Conservation (phyloP, 106 monocot genomes). For the Gastrodia elata region DNA sequence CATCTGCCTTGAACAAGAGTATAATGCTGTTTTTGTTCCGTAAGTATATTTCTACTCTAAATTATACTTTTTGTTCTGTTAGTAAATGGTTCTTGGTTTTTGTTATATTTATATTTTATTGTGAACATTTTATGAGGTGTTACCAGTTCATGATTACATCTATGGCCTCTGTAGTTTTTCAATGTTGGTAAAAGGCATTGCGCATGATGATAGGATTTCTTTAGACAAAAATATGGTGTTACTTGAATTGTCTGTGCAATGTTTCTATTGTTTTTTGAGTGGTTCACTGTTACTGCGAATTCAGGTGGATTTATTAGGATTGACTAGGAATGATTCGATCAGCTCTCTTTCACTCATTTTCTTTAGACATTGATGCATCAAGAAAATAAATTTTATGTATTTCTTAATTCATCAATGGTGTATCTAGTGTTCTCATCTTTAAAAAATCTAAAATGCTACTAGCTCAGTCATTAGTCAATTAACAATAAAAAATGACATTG, state of each 20-base stretch:
- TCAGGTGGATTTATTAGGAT: neutral
- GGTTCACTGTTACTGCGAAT: neutral
- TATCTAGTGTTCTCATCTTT: neutral
- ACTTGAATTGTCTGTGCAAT: neutral
- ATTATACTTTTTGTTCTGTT: neutral
- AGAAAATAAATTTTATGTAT: too few relatives aligned
- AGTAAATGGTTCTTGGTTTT: neutral
- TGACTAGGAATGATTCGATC: neutral
- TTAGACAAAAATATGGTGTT: neutral
- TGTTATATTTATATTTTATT: neutral
- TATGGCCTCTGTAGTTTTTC: neutral
- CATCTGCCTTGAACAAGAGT: slow-evolving; percentile 91
- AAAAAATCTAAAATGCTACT: neutral
- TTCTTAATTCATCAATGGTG: neutral
- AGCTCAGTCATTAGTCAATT: neutral
- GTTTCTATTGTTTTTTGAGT: neutral
- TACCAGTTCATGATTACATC: neutral
- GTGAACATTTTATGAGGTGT: neutral
- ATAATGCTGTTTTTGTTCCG: slow-evolving; percentile 99
- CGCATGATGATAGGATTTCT: neutral
- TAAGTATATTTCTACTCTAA: slow-evolving; percentile 29
- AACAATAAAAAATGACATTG: too few relatives aligned
- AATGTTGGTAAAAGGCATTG: neutral
- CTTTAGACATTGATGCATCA: neutral
- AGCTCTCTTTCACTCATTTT: neutral